These are phyloP conservation scores for Fagopyrum esculentum DNA, from an alignment of 148 eudicot species.

Conservation along the genomic window DNA sequence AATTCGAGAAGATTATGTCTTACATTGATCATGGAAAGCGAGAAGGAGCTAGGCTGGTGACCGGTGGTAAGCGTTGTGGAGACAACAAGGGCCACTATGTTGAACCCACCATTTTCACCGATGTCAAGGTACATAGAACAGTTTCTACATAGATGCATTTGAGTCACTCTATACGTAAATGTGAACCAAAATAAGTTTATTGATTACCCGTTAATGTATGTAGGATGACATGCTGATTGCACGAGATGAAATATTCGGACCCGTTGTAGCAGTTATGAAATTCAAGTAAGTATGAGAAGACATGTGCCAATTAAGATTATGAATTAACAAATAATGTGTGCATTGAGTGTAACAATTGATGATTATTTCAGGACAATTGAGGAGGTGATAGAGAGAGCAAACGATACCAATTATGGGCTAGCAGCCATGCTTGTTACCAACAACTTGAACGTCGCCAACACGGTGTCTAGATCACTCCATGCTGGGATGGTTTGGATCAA, in stretches of 20 bases:
- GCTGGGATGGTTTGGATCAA: constrained; percentile 75
- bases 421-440: constrained; percentile 74
- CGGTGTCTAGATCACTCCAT: constrained; percentile 58
- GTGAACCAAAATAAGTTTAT: too few species aligned
- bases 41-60: constrained; percentile 73
- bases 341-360: background rate
- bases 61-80: constrained; percentile 55
- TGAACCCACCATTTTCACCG: constrained; percentile 66
- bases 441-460: constrained; percentile 57
- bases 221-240: constrained; percentile 81
- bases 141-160: background rate
- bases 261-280: constrained; percentile 69
- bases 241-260: constrained; percentile 77
- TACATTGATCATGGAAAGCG: constrained; percentile 59
- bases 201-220: background rate
- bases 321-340: background rate
- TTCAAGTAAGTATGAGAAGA: constrained; percentile 45
- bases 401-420: constrained; percentile 50
- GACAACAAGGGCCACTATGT: constrained; percentile 61
- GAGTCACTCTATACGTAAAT: too few species aligned
- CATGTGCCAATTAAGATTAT: background rate
- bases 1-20: constrained; percentile 52
- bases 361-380: constrained; percentile 38
- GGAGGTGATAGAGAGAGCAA: constrained; percentile 64
- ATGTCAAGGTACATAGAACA: constrained; percentile 44